phyloP scores from a whole-genome alignment of 352 stramenopile species.

The Globisporangium splendens region DNA sequence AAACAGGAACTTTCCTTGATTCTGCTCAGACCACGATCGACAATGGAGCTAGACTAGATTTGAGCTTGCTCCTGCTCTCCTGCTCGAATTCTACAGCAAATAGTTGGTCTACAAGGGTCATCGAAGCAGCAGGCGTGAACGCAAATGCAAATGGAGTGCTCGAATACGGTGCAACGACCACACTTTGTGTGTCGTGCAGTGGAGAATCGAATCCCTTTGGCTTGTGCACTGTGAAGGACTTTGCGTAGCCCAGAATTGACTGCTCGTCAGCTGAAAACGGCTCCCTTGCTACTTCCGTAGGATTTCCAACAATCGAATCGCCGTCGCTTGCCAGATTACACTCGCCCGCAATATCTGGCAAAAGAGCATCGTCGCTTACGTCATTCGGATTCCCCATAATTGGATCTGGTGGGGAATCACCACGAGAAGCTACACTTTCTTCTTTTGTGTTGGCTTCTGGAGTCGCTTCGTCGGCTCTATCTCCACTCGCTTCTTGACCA shows the following conservation, averaged over 20 bases:
- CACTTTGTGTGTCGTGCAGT: slow-evolving; percentile 33
- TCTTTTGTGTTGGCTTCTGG: background rate
- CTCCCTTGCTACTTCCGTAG: background rate
- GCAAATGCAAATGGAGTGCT: slow-evolving; percentile 45
- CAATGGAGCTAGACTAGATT: slow-evolving; percentile 8
- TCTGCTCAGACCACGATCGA: slow-evolving; percentile 22
- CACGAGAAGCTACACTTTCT: background rate
- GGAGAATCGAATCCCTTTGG: slow-evolving; percentile 35
- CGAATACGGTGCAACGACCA: slow-evolving; percentile 50
- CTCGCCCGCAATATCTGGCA: too few species aligned
- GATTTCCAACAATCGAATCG: too few species aligned
- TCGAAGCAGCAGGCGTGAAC: slow-evolving; percentile 44
- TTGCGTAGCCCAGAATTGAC: slow-evolving; percentile 24
- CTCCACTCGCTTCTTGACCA: background rate
- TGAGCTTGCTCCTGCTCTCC: background rate
- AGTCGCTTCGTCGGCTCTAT: background rate
- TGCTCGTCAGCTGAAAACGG: slow-evolving; percentile 31
- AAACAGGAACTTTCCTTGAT: slow-evolving; percentile 44
- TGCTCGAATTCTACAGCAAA: slow-evolving; percentile 41
- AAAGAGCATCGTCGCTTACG: background rate
- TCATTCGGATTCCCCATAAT: slow-evolving; percentile 7
- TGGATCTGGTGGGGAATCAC: background rate
- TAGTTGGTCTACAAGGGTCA: slow-evolving; percentile 25
- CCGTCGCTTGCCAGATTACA: background rate
- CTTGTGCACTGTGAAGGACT: slow-evolving; percentile 30